Evolutionary conservation across 148 eudicot species (phyloP), one percentile per base, ranked within the genome.

Genomic region (Rheum nobile): DNA sequence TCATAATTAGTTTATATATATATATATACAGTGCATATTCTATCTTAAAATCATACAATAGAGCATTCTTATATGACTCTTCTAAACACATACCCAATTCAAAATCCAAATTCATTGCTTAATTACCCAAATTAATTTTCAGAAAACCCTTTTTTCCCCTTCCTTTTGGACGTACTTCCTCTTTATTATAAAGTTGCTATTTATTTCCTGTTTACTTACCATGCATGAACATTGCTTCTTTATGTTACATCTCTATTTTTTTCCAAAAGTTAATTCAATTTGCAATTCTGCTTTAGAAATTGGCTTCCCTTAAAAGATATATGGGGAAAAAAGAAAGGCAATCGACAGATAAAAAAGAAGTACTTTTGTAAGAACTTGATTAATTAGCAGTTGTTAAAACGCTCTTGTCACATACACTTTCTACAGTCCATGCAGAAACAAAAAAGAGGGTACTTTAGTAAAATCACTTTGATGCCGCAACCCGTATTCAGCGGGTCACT

Each of bases 401-500:
- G n/a, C n/a, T n/a, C n/a, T n/a, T n/a, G n/a, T n/a, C n/a, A n/a
- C n/a, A n/a, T n/a, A n/a, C n/a, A n/a, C n/a, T n/a, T n/a, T n/a
- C n/a, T n/a, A n/a, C n/a, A n/a, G n/a, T n/a, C n/a, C n/a, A n/a
- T n/a, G n/a, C n/a, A n/a, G n/a, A n/a, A n/a, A n/a, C n/a, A 16
- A 14, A 16, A 7, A 32, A 24, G 32, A 32, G 70, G 70, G 70
- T 17, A 65, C 39, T 65, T 65, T 65, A 2, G 70, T 65, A 34
- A 65, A 65, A 5, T 31, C 22, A 5, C 9, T 34, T 31, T 34
- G 11, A 34, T 13, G 41, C 67, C 67, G 22, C 70, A 65, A 65
- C 70, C 70, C 70, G 70, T 65, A 65, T 65, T 32, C 10, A 65
- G n/a, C 70, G 70, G 70, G 70, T 65, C 70, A 65, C 41, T 65